These are phyloP conservation scores for Athelia sp. DNA, from an alignment of 1,284 basidiomycete genomes.

Conservation along the genomic window DNA sequence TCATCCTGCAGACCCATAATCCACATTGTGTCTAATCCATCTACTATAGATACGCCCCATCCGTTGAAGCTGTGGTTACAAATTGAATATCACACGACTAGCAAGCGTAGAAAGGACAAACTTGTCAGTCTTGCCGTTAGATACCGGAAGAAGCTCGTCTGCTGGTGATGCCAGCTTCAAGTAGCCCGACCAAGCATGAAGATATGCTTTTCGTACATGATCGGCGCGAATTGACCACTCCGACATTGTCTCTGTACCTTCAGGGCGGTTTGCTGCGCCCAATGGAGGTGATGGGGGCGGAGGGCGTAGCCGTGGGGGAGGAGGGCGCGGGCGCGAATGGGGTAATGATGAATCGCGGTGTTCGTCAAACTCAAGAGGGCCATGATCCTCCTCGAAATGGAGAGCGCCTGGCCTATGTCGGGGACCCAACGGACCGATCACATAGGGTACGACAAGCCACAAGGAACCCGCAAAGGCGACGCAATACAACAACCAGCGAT, in stretches of 20 bases:
- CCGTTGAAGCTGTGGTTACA: constrained; percentile 48
- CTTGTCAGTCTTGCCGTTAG: constrained; percentile 26
- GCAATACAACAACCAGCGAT: neutral
- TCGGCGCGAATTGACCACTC: constrained; percentile 25
- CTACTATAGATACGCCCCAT: constrained; percentile 76
- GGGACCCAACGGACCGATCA: neutral
- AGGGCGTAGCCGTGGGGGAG: neutral
- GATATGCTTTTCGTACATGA: constrained; percentile 50
- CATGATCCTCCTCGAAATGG: no score
- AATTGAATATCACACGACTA: neutral
- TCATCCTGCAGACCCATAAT: constrained; percentile 54
- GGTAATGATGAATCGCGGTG: no score
- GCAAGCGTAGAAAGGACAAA: constrained; percentile 12
- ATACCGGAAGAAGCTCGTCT: constrained; percentile 51
- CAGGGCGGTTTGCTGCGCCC: no score
- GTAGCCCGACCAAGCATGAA: constrained; percentile 52
- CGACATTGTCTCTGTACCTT: neutral
- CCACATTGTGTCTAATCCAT: constrained; percentile 74
- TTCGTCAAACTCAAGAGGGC: no score
- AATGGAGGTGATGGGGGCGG: no score
- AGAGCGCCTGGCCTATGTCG: neutral
- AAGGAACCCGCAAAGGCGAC: neutral
- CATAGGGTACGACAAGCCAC: neutral
- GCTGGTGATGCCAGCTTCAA: constrained; percentile 46
- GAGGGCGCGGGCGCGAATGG: neutral